Percentiles rank a stretch among this genome's conserved stretches.
phyloP scores from a whole-genome alignment of 352 stramenopile species.

The Phytophthora crassamura region DNA sequence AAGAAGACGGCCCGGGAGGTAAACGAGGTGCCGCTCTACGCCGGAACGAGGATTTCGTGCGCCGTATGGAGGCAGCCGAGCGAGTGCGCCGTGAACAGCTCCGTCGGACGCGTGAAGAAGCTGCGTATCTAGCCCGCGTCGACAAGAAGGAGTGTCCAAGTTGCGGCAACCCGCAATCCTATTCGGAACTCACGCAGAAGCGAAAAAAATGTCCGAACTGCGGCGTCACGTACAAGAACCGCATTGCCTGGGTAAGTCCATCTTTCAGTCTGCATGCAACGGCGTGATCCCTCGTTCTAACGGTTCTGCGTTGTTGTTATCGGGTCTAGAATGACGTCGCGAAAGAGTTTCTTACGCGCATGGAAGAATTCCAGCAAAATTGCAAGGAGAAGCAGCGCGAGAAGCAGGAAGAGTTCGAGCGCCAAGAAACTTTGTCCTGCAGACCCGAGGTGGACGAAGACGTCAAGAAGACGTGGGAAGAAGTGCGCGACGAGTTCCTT shows the following conservation, averaged over 20 bases:
- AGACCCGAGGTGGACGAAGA: slow-evolving; percentile 13
- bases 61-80: slow-evolving; percentile 76
- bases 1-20: slow-evolving; percentile 41
- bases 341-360: slow-evolving; percentile 69
- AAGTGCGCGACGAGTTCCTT: slow-evolving; percentile 71
- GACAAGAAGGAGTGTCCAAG: slow-evolving; percentile 85
- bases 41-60: slow-evolving; percentile 68
- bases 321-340: slow-evolving; percentile 54
- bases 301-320: not conserved
- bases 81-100: slow-evolving; percentile 62
- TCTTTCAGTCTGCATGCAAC: not conserved
- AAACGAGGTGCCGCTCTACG: slow-evolving; percentile 23
- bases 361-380: slow-evolving; percentile 45
- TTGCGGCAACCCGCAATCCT: slow-evolving; percentile 78
- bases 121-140: slow-evolving; percentile 56
- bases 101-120: slow-evolving; percentile 66
- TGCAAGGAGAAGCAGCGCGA: slow-evolving; percentile 23
- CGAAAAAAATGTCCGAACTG: slow-evolving; percentile 85
- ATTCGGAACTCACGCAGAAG: slow-evolving; percentile 80
- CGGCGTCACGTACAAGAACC: slow-evolving; percentile 67
- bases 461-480: slow-evolving; percentile 45
- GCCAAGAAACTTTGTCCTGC: slow-evolving; percentile 21
- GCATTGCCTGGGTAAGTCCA: slow-evolving; percentile 66
- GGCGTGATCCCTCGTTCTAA: too few species aligned
- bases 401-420: slow-evolving; percentile 22